A percentile compares a stretch with the other conserved stretches of the same genome.
phyloP scores from a whole-genome alignment of 257 asterid species.

The Cordia subcordata region DNA sequence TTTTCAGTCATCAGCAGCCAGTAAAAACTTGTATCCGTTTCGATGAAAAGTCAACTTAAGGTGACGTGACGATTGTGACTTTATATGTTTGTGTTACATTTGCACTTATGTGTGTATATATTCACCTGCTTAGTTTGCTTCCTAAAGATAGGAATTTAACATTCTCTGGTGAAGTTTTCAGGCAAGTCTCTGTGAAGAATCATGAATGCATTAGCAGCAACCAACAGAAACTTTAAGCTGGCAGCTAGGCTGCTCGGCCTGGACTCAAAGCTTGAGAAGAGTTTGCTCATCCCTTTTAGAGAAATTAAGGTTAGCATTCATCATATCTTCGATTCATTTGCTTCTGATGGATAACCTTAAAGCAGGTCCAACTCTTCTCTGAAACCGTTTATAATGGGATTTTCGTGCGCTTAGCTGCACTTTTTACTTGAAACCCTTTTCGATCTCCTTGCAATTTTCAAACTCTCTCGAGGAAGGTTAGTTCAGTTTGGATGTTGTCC shows the following conservation, averaged over 20 bases:
- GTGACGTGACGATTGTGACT: neutral
- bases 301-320: constrained; percentile 68
- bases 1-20: neutral
- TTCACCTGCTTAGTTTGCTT: neutral
- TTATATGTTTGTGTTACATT: too few relatives aligned
- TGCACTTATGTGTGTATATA: too few relatives aligned
- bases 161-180: neutral
- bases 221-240: constrained; percentile 84
- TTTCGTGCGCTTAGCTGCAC: too few relatives aligned
- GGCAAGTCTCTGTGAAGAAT: constrained; percentile 8
- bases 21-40: neutral
- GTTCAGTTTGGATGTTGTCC: too few relatives aligned
- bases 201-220: constrained; percentile 95
- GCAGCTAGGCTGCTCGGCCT: constrained; percentile 84
- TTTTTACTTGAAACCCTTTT: too few relatives aligned
- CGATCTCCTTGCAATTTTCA: too few relatives aligned
- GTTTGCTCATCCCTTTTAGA: constrained; percentile 84
- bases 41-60: neutral
- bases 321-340: too few relatives aligned
- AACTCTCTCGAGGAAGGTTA: too few relatives aligned
- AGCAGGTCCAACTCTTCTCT: neutral
- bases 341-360: neutral
- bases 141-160: neutral
- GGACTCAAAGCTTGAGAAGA: constrained; percentile 82
- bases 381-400: too few relatives aligned